A percentile compares a stretch with the other conserved stretches of the same genome.
Conservation (phyloP, 176 grass and related monocot genomes). For the Musa acuminata region DNA sequence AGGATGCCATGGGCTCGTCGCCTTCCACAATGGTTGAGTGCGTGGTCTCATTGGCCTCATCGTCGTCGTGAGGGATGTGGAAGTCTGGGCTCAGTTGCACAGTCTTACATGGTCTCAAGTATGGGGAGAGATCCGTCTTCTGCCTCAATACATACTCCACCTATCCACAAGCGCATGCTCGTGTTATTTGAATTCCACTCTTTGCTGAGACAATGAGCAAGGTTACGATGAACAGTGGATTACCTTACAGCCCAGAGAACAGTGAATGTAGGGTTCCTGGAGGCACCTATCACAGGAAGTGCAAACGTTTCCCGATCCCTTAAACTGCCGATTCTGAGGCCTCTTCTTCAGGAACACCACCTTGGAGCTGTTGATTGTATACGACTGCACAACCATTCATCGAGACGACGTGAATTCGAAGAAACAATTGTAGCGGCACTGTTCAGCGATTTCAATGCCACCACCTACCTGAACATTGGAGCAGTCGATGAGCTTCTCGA, state of each 20-base stretch:
- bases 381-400: conserved; percentile 42
- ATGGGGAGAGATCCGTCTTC: conserved; percentile 58
- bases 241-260: conserved; percentile 95
- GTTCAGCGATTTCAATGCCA: neutral
- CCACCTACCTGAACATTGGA: conserved; percentile 79
- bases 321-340: conserved; percentile 94
- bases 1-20: conserved; percentile 76
- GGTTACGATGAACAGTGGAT: conserved; percentile 19
- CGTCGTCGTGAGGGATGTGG: conserved; percentile 80
- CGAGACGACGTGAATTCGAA: too few relatives aligned
- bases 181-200: too few relatives aligned
- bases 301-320: conserved; percentile 87
- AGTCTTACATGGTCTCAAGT: conserved; percentile 69
- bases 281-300: conserved; percentile 92
- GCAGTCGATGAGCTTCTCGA: conserved; percentile 85
- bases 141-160: conserved; percentile 75
- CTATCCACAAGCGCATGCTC: conserved; percentile 30
- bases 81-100: conserved; percentile 94
- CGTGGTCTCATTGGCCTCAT: conserved; percentile 59
- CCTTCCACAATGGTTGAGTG: conserved; percentile 80
- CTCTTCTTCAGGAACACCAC: conserved; percentile 98
- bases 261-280: conserved; percentile 93
- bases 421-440: conserved; percentile 11
- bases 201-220: neutral
- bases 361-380: conserved; percentile 97